These are phyloP conservation scores for Lipomyces oligophaga DNA, from an alignment of 805 yeast species.

Conservation along the genomic window DNA sequence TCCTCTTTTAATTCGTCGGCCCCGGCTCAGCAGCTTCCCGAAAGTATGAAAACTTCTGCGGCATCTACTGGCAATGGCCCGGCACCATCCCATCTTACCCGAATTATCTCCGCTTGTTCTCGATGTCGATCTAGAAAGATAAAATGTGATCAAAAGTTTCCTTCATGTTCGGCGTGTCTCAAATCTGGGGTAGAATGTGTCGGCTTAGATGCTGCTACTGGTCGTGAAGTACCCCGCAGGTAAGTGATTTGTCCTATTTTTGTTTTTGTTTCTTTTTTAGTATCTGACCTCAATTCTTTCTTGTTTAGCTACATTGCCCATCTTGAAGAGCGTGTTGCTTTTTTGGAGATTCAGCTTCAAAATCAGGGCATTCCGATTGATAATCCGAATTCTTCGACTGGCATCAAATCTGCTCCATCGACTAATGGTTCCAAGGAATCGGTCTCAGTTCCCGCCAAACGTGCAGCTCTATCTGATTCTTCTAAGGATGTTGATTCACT, in stretches of 20 bases:
- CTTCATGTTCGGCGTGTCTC: conserved; percentile 59
- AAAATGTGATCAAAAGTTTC: conserved; percentile 65
- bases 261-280: neutral
- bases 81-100: conserved; percentile 26
- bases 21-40: no score
- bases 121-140: conserved; percentile 69
- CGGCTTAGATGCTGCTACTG: conserved; percentile 83
- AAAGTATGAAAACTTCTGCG: no score
- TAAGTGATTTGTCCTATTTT: conserved; percentile 37
- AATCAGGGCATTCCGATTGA: conserved; percentile 40
- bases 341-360: conserved; percentile 51
- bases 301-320: conserved; percentile 51
- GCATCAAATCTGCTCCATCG: neutral
- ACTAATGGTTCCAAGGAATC: conserved; percentile 1
- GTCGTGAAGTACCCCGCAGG: conserved; percentile 73
- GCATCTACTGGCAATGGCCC: conserved; percentile 25
- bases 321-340: conserved; percentile 60
- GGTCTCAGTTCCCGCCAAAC: conserved; percentile 10
- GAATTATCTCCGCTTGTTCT: conserved; percentile 70
- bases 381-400: neutral
- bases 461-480: conserved; percentile 31
- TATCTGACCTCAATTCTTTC: neutral
- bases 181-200: conserved; percentile 71
- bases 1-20: no score
- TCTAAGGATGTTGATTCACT: conserved; percentile 31